Conservation (phyloP, 495 filamentous ascomycete genomes). For the Hyaloscypha hepaticicola region DNA sequence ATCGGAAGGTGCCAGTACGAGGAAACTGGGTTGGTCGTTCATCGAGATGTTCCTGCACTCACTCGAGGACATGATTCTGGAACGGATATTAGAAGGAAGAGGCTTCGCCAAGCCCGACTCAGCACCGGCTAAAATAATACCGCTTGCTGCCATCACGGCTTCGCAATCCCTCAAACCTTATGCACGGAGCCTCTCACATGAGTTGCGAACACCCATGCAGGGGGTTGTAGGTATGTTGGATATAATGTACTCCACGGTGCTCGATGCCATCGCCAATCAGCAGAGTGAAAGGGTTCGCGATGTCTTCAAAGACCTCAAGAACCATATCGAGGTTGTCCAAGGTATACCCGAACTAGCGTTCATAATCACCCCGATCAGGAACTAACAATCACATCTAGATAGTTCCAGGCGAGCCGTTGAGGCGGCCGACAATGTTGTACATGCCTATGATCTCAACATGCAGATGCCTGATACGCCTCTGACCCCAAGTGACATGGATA, state of each 20-base stretch:
- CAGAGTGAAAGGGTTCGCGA: slow-evolving; percentile 48
- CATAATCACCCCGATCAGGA: background rate
- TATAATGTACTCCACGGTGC: slow-evolving; percentile 78
- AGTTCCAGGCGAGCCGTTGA: slow-evolving; percentile 77
- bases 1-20: slow-evolving; percentile 54
- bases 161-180: slow-evolving; percentile 74
- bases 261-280: slow-evolving; percentile 63
- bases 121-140: slow-evolving; percentile 42
- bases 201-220: slow-evolving; percentile 82
- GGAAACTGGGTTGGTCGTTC: slow-evolving; percentile 64
- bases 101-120: slow-evolving; percentile 40
- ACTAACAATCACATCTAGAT: slow-evolving; percentile 42
- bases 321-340: slow-evolving; percentile 77
- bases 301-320: slow-evolving; percentile 64
- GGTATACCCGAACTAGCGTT: slow-evolving; percentile 37
- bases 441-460: slow-evolving; percentile 88
- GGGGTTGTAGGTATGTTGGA: slow-evolving; percentile 84
- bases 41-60: slow-evolving; percentile 72
- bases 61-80: slow-evolving; percentile 69
- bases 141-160: slow-evolving; percentile 49
- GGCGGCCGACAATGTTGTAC: slow-evolving; percentile 81
- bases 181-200: slow-evolving; percentile 75
- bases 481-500: slow-evolving; percentile 18
- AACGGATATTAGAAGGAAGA: slow-evolving; percentile 54
- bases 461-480: slow-evolving; percentile 63